Base-by-base conservation (phyloP, 2,329 filamentous ascomycete species). In the Emmonsiellopsis sp. region DNA sequence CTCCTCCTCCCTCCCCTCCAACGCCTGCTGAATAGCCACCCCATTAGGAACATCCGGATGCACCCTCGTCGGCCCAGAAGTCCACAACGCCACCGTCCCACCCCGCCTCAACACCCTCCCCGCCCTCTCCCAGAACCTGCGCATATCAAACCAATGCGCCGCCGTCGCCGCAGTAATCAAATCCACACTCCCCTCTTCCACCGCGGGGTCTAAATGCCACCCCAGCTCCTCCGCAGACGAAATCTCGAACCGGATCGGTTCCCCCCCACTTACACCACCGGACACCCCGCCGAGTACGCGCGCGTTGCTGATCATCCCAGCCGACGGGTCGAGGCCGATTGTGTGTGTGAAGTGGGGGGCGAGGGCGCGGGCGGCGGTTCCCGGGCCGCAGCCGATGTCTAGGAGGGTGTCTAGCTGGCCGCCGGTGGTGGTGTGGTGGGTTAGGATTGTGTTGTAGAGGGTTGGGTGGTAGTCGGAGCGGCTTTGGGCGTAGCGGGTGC, bases 111-210 rank as follows among this genome's bases (percentile, higher is more conserved):
- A 65, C 1, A 76, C 64, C 10, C 66, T 65, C 0, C 73, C 74
- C 0, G 78, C 79, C 0, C 66, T 64, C 2, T 56, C 47, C 73
- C 77, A 82, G 65, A 82, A 82, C 0, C 53, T 52, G 0, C 67
- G 57, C 71, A 81, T 73, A 58, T 82, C 71, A 65, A 83, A 81
- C 80, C 80, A 83, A 62, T 83, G 80, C 0, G 77, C 77, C 56
- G 77, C 73, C 2, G 70, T 78, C 0, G 75, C 75, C 7, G 73
- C 73, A 0, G 71, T 75, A 56, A 80, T 67, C n/a, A 81, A 63
- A 59, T 80, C 78, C 7, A 80, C 71, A 51, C 64, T 67, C 42
- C 56, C 56, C 42, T 67, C 67, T 2, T 55, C 56, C 3, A 76
- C 55, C 61, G 60, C 31, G 53, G 62, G 55, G 8, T 54, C 40